phyloP scores from a whole-genome alignment of 371 early-diverging fungal genomes.

The Mucor sp. region DNA sequence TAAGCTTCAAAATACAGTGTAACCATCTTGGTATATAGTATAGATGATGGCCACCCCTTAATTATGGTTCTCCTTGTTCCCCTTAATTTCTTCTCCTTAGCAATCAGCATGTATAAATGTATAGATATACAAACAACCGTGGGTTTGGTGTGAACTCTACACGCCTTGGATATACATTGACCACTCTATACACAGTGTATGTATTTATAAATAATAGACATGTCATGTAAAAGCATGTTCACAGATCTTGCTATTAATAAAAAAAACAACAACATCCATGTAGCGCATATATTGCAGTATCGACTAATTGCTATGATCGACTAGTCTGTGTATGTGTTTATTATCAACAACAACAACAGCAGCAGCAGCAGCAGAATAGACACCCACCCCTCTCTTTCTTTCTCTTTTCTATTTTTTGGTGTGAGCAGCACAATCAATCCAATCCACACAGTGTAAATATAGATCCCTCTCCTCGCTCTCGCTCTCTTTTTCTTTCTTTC shows the following conservation, averaged over 20 bases:
- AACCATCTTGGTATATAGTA: slow-evolving; percentile 6
- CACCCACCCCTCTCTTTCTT: neutral
- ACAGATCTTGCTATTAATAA: neutral
- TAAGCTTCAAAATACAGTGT: slow-evolving; percentile 1
- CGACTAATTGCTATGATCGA: slow-evolving; percentile 1
- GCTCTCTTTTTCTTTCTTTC: no score
- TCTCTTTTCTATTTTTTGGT: neutral
- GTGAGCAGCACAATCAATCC: neutral
- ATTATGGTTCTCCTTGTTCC: neutral
- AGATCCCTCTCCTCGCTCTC: neutral
- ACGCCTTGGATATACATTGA: no score
- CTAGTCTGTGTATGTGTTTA: neutral
- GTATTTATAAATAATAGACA: neutral
- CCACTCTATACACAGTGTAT: neutral
- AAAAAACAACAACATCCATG: neutral
- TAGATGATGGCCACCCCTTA: neutral
- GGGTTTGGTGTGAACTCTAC: neutral
- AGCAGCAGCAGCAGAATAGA: neutral
- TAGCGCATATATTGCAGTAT: slow-evolving; percentile 3
- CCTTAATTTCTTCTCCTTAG: neutral
- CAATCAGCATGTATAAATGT: neutral
- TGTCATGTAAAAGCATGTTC: neutral
- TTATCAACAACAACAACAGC: neutral
- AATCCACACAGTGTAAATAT: neutral
- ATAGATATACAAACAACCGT: neutral